Base-by-base conservation (phyloP, 2,329 filamentous ascomycete species). In the Aureobasidium uvarum region DNA sequence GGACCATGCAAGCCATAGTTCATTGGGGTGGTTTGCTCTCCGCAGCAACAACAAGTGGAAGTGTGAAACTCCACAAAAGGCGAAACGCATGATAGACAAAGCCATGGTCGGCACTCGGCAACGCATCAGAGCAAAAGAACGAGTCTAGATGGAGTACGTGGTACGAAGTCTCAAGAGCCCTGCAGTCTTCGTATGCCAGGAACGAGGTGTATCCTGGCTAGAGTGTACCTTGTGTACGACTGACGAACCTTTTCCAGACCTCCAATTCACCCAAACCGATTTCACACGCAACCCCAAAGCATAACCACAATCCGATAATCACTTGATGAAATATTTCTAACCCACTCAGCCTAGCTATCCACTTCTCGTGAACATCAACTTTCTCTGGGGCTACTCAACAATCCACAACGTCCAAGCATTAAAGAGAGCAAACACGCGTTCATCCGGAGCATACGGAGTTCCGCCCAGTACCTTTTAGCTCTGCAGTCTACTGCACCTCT, bases 381-480 rank as follows among this genome's bases (percentile, higher is more conserved):
- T 4, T 18, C 13, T 41, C 39, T 18, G 5, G 14, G 14, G 10
- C 33, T 13, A 43, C 38, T 23, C 45, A 48, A 28, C 45, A 14
- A 25, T 18, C 23, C 45, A 28, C 45, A 48, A 28, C 23, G 23
- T 10, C 13, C 5, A 23, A 48, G 45, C 45, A 48, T 48, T 23
- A 25, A 28, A 54, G 31, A 54, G 13, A 46, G 56, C 56, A 48
- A 60, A 60, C 28, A 60, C 56, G 56, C 56, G 56, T 46, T 60
- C 56, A 36, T 20, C 56, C 28, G 56, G 25, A 36, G 25, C 16
- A 41, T 60, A 31, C 45, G 56, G 56, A 60, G 55, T 39, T 20
- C 56, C 56, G 43, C 31, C 28, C 38, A 10, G 28, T 38, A 3
- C 10, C 18, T 23, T 46, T 39, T 46, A 59, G 39, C 55, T 25